Evolutionary conservation across 805 yeast species (phyloP).

Genomic region (Maudiozyma serrabonitensis): DNA sequence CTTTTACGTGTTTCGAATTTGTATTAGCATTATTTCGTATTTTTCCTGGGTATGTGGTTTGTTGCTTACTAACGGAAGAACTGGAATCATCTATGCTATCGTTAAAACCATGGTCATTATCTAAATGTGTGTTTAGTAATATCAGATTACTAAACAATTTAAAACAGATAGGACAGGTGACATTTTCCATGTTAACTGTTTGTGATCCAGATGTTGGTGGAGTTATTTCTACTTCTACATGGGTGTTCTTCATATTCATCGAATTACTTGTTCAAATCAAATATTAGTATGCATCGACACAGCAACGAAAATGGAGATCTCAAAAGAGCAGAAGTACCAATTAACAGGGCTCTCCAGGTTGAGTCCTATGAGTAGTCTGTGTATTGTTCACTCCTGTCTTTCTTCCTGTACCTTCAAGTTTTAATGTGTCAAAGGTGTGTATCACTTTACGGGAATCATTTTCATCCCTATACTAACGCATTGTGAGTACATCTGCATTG

Average conservation of each 20-base stretch:
- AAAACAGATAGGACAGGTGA: slow-evolving; percentile 60
- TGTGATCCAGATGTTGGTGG: not conserved
- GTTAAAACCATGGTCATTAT: slow-evolving; percentile 46
- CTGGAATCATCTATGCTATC: slow-evolving; percentile 5
- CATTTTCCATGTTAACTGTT: not conserved
- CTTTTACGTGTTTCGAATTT: not conserved
- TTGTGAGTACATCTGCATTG: no score
- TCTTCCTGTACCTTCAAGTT: no score
- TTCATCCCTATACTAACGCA: no score
- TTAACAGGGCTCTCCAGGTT: no score
- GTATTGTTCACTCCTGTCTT: no score
- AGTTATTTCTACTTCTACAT: not conserved
- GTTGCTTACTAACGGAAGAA: not conserved
- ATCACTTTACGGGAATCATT: no score
- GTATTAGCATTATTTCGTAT: not conserved
- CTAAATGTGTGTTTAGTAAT: slow-evolving; percentile 62
- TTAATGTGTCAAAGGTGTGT: no score
- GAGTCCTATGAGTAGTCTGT: no score
- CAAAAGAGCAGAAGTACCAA: no score
- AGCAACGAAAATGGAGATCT: no score
- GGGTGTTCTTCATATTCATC: not conserved
- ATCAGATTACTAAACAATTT: slow-evolving; percentile 44
- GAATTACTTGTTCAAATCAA: no score
- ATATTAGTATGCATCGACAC: no score
- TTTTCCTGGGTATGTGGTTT: not conserved